Evolutionary conservation across 192 early-diverging fungal genomes (phyloP).

Genomic region (Backusella macrospora): DNA sequence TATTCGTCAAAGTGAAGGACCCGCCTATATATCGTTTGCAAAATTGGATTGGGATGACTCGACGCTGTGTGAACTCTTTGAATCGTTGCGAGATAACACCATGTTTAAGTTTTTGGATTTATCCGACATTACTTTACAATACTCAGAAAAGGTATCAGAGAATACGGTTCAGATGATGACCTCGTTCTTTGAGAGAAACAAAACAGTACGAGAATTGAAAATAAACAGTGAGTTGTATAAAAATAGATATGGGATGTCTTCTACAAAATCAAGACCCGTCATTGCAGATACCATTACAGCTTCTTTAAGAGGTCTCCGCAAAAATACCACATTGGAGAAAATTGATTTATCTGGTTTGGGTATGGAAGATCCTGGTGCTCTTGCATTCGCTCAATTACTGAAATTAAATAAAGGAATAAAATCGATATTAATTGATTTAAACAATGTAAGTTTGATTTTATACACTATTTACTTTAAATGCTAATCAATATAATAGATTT

Average conservation of each 20-base stretch:
- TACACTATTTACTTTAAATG: too few species aligned
- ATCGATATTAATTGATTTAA: not conserved
- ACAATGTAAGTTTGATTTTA: constrained; percentile 8
- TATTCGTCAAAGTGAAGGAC: constrained; percentile 42
- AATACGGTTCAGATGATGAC: constrained; percentile 47
- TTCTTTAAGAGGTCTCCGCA: not conserved
- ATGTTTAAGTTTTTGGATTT: constrained; percentile 45
- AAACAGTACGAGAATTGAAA: constrained; percentile 35
- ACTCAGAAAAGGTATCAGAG: constrained; percentile 32
- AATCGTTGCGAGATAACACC: constrained; percentile 44
- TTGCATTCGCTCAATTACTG: constrained; percentile 1
- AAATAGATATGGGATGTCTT: not conserved
- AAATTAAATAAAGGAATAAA: not conserved
- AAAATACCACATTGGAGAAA: not conserved
- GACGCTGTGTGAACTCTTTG: constrained; percentile 47
- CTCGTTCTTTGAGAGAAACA: constrained; percentile 38
- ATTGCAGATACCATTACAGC: not conserved
- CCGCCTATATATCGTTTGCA: constrained; percentile 42
- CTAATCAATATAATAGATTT: not conserved
- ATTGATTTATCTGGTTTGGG: constrained; percentile 9
- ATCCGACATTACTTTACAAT: constrained; percentile 38
- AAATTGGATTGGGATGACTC: constrained; percentile 52
- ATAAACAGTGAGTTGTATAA: not conserved
- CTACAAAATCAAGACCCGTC: not conserved
- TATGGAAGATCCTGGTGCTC: not conserved